phyloP scores from a whole-genome alignment of 2,329 filamentous ascomycete genomes.

The Geosmithia morbida region DNA sequence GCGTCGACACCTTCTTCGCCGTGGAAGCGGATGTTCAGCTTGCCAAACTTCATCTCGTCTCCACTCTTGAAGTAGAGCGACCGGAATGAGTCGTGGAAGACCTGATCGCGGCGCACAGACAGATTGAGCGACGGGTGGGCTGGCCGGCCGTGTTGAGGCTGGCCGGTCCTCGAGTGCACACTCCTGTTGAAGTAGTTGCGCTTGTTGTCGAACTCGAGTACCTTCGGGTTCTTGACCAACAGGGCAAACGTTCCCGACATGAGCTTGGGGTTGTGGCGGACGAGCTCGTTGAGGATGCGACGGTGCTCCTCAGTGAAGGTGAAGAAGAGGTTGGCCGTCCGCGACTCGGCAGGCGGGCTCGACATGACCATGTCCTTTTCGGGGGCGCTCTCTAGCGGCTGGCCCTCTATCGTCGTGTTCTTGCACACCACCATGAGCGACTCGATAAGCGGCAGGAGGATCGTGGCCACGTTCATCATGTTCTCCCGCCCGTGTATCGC shows the following conservation, averaged over 20 bases:
- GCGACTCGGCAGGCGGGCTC: conserved; percentile 61
- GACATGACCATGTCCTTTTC: conserved; percentile 56
- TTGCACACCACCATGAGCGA: conserved; percentile 99
- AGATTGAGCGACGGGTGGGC: conserved; percentile 65
- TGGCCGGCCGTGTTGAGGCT: conserved; percentile 51
- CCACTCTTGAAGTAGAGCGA: conserved; percentile 94
- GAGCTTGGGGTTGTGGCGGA: conserved; percentile 89
- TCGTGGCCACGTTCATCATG: conserved; percentile 94
- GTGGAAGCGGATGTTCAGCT: conserved; percentile 93
- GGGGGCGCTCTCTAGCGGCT: conserved; percentile 31
- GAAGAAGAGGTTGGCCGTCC: conserved; percentile 88
- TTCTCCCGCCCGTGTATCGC: conserved; percentile 85
- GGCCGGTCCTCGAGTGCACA: conserved; percentile 50
- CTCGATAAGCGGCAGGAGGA: conserved; percentile 86
- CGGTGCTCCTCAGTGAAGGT: conserved; percentile 95
- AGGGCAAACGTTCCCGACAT: conserved; percentile 98
- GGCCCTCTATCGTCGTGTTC: conserved; percentile 73
- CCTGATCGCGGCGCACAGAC: conserved; percentile 79
- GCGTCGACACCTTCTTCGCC: conserved; percentile 97
- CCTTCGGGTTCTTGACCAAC: conserved; percentile 95
- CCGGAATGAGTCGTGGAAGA: conserved; percentile 97
- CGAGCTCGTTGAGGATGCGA: conserved; percentile 93
- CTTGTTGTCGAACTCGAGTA: conserved; percentile 98
- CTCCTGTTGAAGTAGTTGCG: conserved; percentile 96
- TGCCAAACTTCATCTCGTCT: conserved; percentile 98